Evolutionary conservation across 202 grass and related monocot genomes (phyloP), one percentile per base, ranked within the genome.

Genomic region (Panicum virgatum): DNA sequence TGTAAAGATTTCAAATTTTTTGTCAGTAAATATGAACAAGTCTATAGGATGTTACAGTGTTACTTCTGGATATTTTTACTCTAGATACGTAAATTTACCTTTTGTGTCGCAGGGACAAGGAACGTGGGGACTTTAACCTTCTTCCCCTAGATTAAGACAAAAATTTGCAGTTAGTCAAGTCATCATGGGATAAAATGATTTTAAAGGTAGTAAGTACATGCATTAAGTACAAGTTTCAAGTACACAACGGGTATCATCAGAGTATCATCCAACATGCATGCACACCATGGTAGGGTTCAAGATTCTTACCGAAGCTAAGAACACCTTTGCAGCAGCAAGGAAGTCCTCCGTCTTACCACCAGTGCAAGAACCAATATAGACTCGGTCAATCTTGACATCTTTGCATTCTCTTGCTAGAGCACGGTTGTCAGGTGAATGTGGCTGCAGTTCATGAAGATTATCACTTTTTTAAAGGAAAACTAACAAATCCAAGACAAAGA

Each of bases 291-390:
- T 72, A 54, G 86, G 59, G 64, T 86, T 78, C 62, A 84, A 84
- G 59, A 18, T 65, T 84, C 92, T 88, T 88, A 98, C 96, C 46
- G 91, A 96, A 87, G 92, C 89, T 65, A 93, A 87, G 76, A 98
- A 88, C 83, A 98, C 90, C 79, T 93, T 96, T 9, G 96, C 92
- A 52, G 92, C 96, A 87, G 92, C 89, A 66, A 98, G 57, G 56
- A 98, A 98, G 66, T 98, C 96, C 70, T 96, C 91, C 0, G 89
- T 98, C 75, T 98, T 98, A 39, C 96, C 96, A 78, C 96, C 96
- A 63, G 96, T 98, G 78, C 92, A 98, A 87, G 96, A 98, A 74
- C 92, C 96, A 42, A 98, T 98, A 81, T 98, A 96, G 29, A 96
- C 91, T 65, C 96, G 83, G 66, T 98, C 96, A 81, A 98, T 90